phyloP scores from a whole-genome alignment of 1,139 yeast genomes.

The Nakaseomyces uthaithaninus region DNA sequence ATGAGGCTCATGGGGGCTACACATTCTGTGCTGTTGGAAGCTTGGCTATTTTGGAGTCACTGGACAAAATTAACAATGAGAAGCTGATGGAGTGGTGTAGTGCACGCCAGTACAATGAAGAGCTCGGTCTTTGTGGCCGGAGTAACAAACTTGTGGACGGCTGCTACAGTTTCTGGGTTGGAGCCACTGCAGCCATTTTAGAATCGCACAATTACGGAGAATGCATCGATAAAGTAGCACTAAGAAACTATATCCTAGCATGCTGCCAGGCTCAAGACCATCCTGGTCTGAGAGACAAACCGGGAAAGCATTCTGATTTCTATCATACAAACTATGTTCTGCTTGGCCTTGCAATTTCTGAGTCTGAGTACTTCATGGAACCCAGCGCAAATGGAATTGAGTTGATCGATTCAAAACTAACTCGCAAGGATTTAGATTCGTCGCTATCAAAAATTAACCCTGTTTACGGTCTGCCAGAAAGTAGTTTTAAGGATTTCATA shows the following conservation, averaged over 20 bases:
- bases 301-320: conserved; percentile 70
- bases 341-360: conserved; percentile 67
- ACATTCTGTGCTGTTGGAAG: conserved; percentile 85
- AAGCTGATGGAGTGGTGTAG: conserved; percentile 55
- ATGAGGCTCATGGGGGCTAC: conserved; percentile 97
- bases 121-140: conserved; percentile 86
- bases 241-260: conserved; percentile 58
- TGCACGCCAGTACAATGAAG: conserved; percentile 58
- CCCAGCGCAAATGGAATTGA: conserved; percentile 12
- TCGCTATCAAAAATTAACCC: conserved; percentile 45
- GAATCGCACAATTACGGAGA: conserved; percentile 23
- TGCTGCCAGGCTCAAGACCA: conserved; percentile 57
- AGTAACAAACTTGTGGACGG: conserved; percentile 93
- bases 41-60: conserved; percentile 36
- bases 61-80: conserved; percentile 36
- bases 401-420: neutral
- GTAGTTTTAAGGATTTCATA: conserved; percentile 13
- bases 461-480: conserved; percentile 51
- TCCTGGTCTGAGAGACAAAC: conserved; percentile 87
- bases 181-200: conserved; percentile 62
- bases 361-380: conserved; percentile 37
- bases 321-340: conserved; percentile 86
- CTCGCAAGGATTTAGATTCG: conserved; percentile 10
- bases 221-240: conserved; percentile 46
- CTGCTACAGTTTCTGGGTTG: conserved; percentile 95